Conservation (phyloP, 2,329 filamentous ascomycete species). For the Colletotrichum nymphaeae region DNA sequence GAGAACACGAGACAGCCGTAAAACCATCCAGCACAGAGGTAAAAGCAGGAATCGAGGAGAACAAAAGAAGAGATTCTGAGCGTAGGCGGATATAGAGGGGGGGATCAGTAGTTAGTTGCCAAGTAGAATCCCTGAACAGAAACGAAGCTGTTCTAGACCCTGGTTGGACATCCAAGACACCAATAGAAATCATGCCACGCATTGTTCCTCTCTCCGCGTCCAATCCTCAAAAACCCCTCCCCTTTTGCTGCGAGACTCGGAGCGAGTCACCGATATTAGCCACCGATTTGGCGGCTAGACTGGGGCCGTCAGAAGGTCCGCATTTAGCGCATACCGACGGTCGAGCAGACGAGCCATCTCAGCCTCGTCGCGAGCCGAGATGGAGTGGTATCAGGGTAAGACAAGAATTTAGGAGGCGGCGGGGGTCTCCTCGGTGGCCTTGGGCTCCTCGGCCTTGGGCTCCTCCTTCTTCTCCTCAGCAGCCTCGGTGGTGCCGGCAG, state of each 20-base stretch:
- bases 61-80: slow-evolving; percentile 32
- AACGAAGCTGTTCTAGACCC: slow-evolving; percentile 14
- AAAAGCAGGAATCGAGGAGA: slow-evolving; percentile 28
- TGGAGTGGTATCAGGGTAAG: slow-evolving; percentile 50
- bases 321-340: slow-evolving; percentile 10
- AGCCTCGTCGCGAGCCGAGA: slow-evolving; percentile 49
- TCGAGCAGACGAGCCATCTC: slow-evolving; percentile 42
- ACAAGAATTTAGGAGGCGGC: slow-evolving; percentile 64
- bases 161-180: slow-evolving; percentile 30
- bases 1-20: slow-evolving; percentile 37
- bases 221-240: slow-evolving; percentile 49
- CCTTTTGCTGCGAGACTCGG: slow-evolving; percentile 44
- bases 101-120: slow-evolving; percentile 33
- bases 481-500: slow-evolving; percentile 73
- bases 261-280: slow-evolving; percentile 43
- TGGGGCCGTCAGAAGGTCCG: slow-evolving; percentile 26
- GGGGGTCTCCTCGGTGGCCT: slow-evolving; percentile 53
- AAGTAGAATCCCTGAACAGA: slow-evolving; percentile 14
- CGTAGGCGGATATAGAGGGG: slow-evolving; percentile 24
- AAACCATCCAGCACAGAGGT: slow-evolving; percentile 36
- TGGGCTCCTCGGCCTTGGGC: slow-evolving; percentile 52
- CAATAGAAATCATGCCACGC: slow-evolving; percentile 47
- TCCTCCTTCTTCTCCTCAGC: slow-evolving; percentile 67
- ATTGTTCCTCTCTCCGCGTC: slow-evolving; percentile 51
- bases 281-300: slow-evolving; percentile 43